Base-by-base conservation (phyloP, 306 rosid genomes). In the Medicago arabica region DNA sequence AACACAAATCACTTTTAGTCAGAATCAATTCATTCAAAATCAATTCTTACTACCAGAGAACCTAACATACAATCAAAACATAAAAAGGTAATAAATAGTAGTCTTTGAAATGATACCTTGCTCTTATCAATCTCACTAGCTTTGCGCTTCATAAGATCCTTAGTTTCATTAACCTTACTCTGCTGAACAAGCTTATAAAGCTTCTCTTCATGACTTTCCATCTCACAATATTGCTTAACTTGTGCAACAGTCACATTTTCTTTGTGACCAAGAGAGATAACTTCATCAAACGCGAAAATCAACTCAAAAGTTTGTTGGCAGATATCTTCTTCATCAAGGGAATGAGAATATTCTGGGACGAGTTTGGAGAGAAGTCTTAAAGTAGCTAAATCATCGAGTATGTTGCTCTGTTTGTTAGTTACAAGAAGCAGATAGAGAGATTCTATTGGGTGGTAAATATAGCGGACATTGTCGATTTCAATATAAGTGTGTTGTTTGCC, bases 161-260 rank as follows among this genome's bases (percentile, higher is more conserved):
- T 91, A 64, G 98, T 94, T 67, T 94, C 97, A 77, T 94, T 90
- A 62, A 94, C 88, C 88, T 94, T 92, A 87, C 93, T 94, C 84
- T 90, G 93, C 96, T 86, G 39, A 53, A 94, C 96, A 71, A 90
- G 83, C 86, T 90, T 94, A 87, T 91, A 96, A 85, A 94, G 77
- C 85, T 94, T 94, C 92, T 94, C 98, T 84, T 94, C 98, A 53
- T 90, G 96, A 86, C 97, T 87, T 89, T 94, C 96, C 97, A 89
- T 93, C 83, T 91, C 93, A 81, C 97, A 89, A 93, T 54, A 54
- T 54, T 54, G 60, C 60, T 54, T 54, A 54, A 54, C 60, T 54
- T 18, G 60, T 3, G 60, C 25, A 55, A 55, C 61, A 9, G 61
- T 18, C 13, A 55, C 61, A 18, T 18, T 55, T 55, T 55, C 61